Evolutionary conservation across 805 yeast species (phyloP), one percentile per base, ranked within the genome.

Genomic region (Metschnikowia similis): DNA sequence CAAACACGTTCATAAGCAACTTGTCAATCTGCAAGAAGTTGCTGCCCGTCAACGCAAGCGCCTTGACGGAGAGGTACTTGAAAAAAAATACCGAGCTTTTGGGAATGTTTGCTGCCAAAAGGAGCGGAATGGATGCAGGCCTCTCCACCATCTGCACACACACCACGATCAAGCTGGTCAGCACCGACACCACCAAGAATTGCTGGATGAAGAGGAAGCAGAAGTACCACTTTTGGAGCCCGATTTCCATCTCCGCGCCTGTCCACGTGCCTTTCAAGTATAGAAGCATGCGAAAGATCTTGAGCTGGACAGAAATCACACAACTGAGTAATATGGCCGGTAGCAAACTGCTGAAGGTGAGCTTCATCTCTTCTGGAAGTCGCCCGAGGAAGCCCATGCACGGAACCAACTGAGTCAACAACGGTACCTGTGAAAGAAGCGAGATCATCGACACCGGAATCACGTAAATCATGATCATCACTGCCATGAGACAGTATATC

Each of bases 81-180:
- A 84, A 84, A 68, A 90, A 91, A 61, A 91, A 90, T 40, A 84
- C 87, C 1, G 96, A 85, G 26, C 96, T 87, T 60, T 86, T 87
- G 0, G 97, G 96, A 34, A 91, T 72, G 57, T 89, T 87, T 11
- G 78, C 76, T 0, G 96, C 96, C 26, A 89, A 71, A 48, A 88
- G 65, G 6, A 81, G 72, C 0, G 94, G 89, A 10, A 87, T 79
- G 0, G 88, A 80, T 0, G 83, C 80, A 1, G 96, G 96, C 56
- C 80, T 84, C 51, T 79, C 81, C 6, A 87, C 65, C 5, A 85
- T 66, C 49, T 80, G 82, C 53, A 82, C 82, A 40, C 85, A 65
- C 0, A 88, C 74, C 7, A 80, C 82, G 1, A 85, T 78, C 3
- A 87, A 66, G 28, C 96, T 91, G 0, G 94, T 84, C 58, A 95